Conservation (phyloP, 208 protist genomes). For the Tritrichomonas musculus region DNA sequence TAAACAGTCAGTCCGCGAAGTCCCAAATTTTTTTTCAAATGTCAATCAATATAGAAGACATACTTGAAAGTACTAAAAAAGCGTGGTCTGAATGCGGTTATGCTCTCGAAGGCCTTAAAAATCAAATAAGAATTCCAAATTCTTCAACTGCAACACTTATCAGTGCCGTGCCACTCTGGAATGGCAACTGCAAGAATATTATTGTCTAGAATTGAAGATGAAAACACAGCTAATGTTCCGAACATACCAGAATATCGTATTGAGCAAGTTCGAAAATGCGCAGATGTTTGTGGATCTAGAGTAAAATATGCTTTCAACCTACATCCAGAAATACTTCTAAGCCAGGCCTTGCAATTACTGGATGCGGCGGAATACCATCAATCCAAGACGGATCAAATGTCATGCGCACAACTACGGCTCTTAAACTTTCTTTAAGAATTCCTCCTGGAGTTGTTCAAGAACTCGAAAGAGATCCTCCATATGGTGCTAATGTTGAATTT, state of each 20-base stretch:
- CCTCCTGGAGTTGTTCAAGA: slow-evolving; percentile 67
- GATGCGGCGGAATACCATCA: slow-evolving; percentile 68
- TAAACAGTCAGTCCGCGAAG: too few relatives aligned
- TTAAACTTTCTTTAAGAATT: slow-evolving; percentile 77
- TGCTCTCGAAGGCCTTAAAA: background rate
- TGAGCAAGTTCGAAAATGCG: slow-evolving; percentile 49
- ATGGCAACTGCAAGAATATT: slow-evolving; percentile 61
- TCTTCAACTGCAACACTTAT: slow-evolving; percentile 68
- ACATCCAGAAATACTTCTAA: slow-evolving; percentile 68
- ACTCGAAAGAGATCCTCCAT: slow-evolving; percentile 71
- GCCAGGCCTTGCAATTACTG: slow-evolving; percentile 72
- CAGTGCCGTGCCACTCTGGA: slow-evolving; percentile 75
- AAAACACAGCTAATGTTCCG: slow-evolving; percentile 67
- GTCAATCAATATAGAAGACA: background rate
- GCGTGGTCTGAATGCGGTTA: background rate
- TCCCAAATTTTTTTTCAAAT: too few relatives aligned
- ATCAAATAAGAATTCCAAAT: slow-evolving; percentile 67
- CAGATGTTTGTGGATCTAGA: slow-evolving; percentile 44
- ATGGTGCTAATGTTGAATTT: slow-evolving; percentile 71
- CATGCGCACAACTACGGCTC: slow-evolving; percentile 66
- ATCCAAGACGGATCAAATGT: slow-evolving; percentile 74
- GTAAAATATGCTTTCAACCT: slow-evolving; percentile 49
- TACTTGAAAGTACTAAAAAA: background rate
- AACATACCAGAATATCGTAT: slow-evolving; percentile 66
- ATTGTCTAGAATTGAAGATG: slow-evolving; percentile 73